Percentiles rank a stretch among this genome's conserved stretches.
phyloP scores from a whole-genome alignment of 1,139 yeast species.

The Nematodospora anomalae region DNA sequence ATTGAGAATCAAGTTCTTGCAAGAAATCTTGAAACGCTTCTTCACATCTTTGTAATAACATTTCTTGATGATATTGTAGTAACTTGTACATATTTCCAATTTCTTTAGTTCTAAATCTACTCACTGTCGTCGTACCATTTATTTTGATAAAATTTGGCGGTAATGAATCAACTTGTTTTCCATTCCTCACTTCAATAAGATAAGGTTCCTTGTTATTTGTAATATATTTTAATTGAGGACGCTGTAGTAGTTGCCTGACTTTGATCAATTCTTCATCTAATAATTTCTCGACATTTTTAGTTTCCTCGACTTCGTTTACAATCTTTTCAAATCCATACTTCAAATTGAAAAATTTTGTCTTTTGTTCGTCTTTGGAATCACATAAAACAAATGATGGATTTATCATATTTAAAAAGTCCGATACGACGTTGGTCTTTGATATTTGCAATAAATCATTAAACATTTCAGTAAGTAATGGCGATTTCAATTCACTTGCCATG shows the following conservation, averaged over 20 bases:
- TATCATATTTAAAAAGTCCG: constrained; percentile 51
- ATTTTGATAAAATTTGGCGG: constrained; percentile 79
- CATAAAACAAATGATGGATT: constrained; percentile 56
- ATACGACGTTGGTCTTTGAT: constrained; percentile 22
- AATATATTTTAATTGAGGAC: constrained; percentile 59
- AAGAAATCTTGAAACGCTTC: constrained; percentile 57
- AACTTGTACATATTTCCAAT: constrained; percentile 51
- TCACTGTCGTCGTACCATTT: constrained; percentile 67
- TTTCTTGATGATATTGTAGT: constrained; percentile 63
- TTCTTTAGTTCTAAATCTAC: constrained; percentile 70
- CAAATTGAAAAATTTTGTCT: constrained; percentile 54
- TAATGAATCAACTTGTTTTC: constrained; percentile 49
- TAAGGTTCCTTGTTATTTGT: constrained; percentile 65
- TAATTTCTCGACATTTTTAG: constrained; percentile 42
- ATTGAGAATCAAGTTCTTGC: constrained; percentile 42
- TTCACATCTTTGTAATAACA: constrained; percentile 55
- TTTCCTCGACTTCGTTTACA: constrained; percentile 37
- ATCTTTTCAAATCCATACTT: constrained; percentile 43
- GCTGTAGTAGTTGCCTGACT: constrained; percentile 47
- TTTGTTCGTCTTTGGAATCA: constrained; percentile 48
- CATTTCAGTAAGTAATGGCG: constrained; percentile 26
- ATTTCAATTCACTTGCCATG: constrained; percentile 15
- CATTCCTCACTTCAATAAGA: constrained; percentile 70
- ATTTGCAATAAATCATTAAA: constrained; percentile 22
- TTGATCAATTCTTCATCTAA: constrained; percentile 52